phyloP scores from a whole-genome alignment of 306 rosid species.

The Cicer judaicum region DNA sequence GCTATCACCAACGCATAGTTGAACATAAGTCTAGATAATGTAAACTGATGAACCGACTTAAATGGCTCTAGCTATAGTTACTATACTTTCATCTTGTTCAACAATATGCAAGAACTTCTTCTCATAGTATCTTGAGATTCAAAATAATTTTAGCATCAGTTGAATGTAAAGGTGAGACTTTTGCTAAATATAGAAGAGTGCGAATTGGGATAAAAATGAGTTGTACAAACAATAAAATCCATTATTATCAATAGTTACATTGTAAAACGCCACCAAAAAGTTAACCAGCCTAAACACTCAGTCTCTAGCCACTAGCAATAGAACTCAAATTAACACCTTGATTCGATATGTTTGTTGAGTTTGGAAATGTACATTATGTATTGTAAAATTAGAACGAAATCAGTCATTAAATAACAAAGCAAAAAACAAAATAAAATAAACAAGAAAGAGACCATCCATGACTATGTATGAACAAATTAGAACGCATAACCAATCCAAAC shows the following conservation, averaged over 20 bases:
- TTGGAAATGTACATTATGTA: neutral
- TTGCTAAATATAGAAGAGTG: no score
- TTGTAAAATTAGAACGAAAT: neutral
- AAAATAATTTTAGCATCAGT: neutral
- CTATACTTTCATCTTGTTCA: no score
- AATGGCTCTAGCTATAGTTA: no score
- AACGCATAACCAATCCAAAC: constrained; percentile 10
- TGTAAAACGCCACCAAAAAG: no score
- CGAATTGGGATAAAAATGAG: no score
- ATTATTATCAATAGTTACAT: no score
- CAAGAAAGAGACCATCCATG: neutral
- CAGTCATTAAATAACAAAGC: neutral
- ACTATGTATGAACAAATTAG: constrained; percentile 25
- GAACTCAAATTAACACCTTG: constrained; percentile 7
- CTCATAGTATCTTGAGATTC: no score
- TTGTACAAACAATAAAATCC: no score
- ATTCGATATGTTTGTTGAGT: constrained; percentile 9
- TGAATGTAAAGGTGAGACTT: neutral
- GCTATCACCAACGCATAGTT: no score
- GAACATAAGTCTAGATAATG: no score
- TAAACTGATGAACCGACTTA: no score
- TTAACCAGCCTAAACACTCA: neutral
- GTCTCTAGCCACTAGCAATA: neutral
- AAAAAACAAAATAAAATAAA: neutral
- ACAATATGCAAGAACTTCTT: no score